Conservation (phyloP, 441 rosid genomes). For the Brassica hybrid region DNA sequence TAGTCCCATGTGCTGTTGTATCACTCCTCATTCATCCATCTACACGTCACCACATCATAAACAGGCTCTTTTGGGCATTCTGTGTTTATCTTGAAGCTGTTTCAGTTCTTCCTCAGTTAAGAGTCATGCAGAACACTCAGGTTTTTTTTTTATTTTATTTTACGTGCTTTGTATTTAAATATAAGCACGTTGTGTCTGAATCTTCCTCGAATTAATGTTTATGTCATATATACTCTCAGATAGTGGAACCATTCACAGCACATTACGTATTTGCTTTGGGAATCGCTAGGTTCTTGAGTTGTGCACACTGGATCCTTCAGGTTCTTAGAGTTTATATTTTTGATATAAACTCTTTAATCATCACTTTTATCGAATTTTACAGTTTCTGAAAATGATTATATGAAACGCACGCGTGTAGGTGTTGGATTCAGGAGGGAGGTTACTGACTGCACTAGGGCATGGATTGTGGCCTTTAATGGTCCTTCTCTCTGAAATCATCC, state of each 20-base stretch:
- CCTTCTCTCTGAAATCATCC: slow-evolving; percentile 67
- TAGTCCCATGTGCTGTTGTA: slow-evolving; percentile 66
- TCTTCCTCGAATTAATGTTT: not conserved
- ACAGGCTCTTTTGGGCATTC: slow-evolving; percentile 70
- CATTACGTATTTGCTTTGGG: slow-evolving; percentile 76
- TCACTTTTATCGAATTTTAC: not conserved
- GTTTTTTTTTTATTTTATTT: slow-evolving; percentile 33
- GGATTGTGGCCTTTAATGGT: slow-evolving; percentile 74
- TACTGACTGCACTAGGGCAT: slow-evolving; percentile 63
- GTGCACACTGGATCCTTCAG: slow-evolving; percentile 80
- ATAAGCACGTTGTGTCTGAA: not conserved
- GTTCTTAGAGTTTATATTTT: slow-evolving; percentile 34
- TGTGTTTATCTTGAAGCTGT: slow-evolving; percentile 79
- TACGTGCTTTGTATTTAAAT: not conserved
- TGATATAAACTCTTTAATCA: not conserved
- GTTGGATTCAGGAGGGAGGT: slow-evolving; percentile 55
- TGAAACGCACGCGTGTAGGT: slow-evolving; percentile 44
- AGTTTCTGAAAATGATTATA: not conserved
- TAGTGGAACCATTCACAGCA: slow-evolving; percentile 71
- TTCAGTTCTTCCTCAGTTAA: slow-evolving; percentile 74
- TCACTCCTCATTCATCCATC: slow-evolving; percentile 65
- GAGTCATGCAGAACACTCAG: slow-evolving; percentile 78
- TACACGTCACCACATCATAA: slow-evolving; percentile 55
- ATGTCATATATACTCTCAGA: slow-evolving; percentile 43
- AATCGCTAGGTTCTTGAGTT: slow-evolving; percentile 70